Conservation (phyloP, 148 eudicot species). For the Cornus florida region DNA sequence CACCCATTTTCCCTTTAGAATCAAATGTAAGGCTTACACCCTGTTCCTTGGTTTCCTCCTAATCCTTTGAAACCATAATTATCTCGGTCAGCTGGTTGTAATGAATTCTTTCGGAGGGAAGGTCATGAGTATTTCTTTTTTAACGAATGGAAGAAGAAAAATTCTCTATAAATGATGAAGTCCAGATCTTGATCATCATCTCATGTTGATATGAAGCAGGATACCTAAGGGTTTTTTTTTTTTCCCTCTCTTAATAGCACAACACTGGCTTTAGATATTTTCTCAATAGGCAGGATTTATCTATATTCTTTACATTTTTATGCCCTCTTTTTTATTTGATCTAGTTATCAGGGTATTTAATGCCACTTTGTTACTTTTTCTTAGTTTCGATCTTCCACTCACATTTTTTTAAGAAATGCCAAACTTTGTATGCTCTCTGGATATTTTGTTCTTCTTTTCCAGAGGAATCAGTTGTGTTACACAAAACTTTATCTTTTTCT, state of each 20-base stretch:
- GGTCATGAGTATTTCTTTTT: neutral
- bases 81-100: neutral
- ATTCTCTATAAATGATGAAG: neutral
- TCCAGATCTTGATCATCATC: neutral
- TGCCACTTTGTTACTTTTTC: neutral
- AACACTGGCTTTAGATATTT: neutral
- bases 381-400: neutral
- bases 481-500: constrained; percentile 8
- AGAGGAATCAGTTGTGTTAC: neutral
- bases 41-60: neutral
- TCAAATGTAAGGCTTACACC: neutral
- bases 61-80: neutral
- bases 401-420: neutral
- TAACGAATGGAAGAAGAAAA: neutral
- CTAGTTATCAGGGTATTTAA: constrained; percentile 1
- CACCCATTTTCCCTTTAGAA: neutral
- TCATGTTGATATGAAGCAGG: neutral
- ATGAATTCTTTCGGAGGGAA: neutral
- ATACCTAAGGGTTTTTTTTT: neutral
- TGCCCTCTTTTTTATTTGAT: neutral
- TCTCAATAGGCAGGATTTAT: neutral
- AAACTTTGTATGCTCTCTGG: neutral
- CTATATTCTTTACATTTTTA: neutral
- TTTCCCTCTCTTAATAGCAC: too few relatives aligned
- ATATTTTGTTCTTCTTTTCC: neutral